Percentiles rank a stretch among this genome's conserved stretches.
Conservation (phyloP, 331 rosid species). For the Malus hybrid region DNA sequence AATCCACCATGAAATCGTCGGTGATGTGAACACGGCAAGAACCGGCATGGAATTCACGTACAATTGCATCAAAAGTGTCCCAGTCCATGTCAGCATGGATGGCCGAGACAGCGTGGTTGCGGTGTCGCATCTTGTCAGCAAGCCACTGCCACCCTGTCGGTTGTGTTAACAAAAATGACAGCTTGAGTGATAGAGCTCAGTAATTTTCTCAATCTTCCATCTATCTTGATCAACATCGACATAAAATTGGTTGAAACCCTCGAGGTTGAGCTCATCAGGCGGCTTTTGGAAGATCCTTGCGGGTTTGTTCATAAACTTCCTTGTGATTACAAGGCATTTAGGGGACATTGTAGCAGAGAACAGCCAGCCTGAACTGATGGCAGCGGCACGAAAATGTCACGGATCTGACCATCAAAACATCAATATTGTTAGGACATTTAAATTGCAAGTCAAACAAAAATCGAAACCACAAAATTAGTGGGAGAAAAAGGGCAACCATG, state of each 20-base stretch:
- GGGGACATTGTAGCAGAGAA: conserved; percentile 99
- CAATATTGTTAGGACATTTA: background rate
- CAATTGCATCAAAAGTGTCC: conserved; percentile 78
- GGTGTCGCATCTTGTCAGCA: conserved; percentile 54
- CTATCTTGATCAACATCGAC: conserved; percentile 82
- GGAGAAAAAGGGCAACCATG: too few species aligned
- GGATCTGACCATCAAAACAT: conserved; percentile 48
- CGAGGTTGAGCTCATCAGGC: conserved; percentile 77
- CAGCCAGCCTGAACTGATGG: conserved; percentile 90
- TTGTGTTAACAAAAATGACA: conserved; percentile 84
- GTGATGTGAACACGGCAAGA: conserved; percentile 91
- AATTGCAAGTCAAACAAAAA: background rate
- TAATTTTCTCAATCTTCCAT: conserved; percentile 84
- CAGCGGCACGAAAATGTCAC: conserved; percentile 84
- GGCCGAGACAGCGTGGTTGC: conserved; percentile 86
- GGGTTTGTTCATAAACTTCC: conserved; percentile 94
- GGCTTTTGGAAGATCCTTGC: conserved; percentile 90
- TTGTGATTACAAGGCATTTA: conserved; percentile 84
- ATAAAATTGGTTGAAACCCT: conserved; percentile 86
- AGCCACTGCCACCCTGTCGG: conserved; percentile 29
- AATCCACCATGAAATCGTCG: conserved; percentile 85
- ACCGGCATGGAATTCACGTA: conserved; percentile 92
- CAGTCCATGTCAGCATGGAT: conserved; percentile 98
- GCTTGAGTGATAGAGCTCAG: conserved; percentile 81
- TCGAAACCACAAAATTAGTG: background rate